Evolutionary conservation across 495 filamentous ascomycete species (phyloP).

Genomic region (Lichina pygmaea): DNA sequence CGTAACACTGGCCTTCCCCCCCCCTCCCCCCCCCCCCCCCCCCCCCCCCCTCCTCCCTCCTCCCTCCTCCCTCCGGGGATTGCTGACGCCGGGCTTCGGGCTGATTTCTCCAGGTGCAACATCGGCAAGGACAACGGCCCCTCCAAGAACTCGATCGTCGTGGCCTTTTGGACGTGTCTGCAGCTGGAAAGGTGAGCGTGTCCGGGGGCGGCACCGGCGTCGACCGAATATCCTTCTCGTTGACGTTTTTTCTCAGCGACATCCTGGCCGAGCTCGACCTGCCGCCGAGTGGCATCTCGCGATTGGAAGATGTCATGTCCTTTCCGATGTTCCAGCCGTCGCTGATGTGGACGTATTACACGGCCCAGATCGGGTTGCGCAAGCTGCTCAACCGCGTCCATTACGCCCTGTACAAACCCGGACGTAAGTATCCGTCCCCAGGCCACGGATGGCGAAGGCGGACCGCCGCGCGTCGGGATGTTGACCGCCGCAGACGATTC

Average conservation of each 20-base stretch:
- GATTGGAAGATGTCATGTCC: slow-evolving; percentile 37
- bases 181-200: slow-evolving; percentile 60
- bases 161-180: slow-evolving; percentile 83
- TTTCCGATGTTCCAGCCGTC: slow-evolving; percentile 18
- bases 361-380: slow-evolving; percentile 61
- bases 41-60: too few relatives aligned
- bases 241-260: slow-evolving; percentile 27
- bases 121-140: not conserved
- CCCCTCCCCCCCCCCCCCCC: too few relatives aligned
- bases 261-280: slow-evolving; percentile 72
- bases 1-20: too few relatives aligned
- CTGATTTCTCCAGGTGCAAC: too few relatives aligned
- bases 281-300: slow-evolving; percentile 53
- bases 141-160: slow-evolving; percentile 27
- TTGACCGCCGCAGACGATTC: not conserved
- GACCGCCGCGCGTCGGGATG: not conserved
- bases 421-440: slow-evolving; percentile 12
- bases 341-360: slow-evolving; percentile 52
- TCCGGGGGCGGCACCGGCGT: not conserved
- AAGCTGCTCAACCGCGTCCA: slow-evolving; percentile 70
- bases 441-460: not conserved
- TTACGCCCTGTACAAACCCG: slow-evolving; percentile 45
- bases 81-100: too few relatives aligned
- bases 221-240: not conserved
- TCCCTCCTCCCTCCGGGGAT: too few relatives aligned